Conservation (phyloP, 495 filamentous ascomycete species). For the Hypoxylon trugodes region DNA sequence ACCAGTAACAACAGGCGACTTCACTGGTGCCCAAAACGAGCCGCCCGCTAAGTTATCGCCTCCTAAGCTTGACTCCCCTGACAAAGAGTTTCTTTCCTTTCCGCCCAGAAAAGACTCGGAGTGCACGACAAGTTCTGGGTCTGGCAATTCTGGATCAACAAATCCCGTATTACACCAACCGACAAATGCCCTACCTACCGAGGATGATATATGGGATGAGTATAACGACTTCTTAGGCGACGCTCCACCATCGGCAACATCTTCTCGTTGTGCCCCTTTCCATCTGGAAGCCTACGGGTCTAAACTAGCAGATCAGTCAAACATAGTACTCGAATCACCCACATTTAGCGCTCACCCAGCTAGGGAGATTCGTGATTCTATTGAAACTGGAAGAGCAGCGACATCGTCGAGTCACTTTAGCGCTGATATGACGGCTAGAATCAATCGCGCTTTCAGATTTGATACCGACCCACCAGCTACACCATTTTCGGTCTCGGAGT, state of each 20-base stretch:
- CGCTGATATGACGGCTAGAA: slow-evolving; percentile 55
- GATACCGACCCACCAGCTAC: slow-evolving; percentile 51
- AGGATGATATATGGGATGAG: slow-evolving; percentile 95
- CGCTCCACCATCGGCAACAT: slow-evolving; percentile 62
- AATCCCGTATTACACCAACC: slow-evolving; percentile 69
- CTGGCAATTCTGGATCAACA: slow-evolving; percentile 66
- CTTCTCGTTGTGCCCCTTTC: slow-evolving; percentile 55
- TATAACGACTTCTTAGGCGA: slow-evolving; percentile 90
- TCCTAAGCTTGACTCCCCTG: slow-evolving; percentile 19
- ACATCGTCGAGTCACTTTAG: slow-evolving; percentile 54
- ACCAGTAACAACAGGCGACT: slow-evolving; percentile 22
- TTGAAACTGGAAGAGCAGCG: slow-evolving; percentile 41
- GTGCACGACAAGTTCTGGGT: slow-evolving; percentile 64
- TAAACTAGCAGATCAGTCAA: slow-evolving; percentile 37
- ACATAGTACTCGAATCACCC: slow-evolving; percentile 52
- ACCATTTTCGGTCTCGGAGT: slow-evolving; percentile 63
- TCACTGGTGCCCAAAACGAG: slow-evolving; percentile 35
- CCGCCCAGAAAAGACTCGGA: slow-evolving; percentile 75
- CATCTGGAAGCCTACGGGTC: slow-evolving; percentile 53
- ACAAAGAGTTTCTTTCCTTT: slow-evolving; percentile 73
- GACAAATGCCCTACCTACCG: slow-evolving; percentile 64
- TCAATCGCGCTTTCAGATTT: slow-evolving; percentile 53
- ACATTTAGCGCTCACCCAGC: slow-evolving; percentile 44
- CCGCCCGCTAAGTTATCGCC: slow-evolving; percentile 27
- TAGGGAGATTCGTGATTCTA: slow-evolving; percentile 44